phyloP scores from a whole-genome alignment of 768 basidiomycete species.

The Suillus alpinus region DNA sequence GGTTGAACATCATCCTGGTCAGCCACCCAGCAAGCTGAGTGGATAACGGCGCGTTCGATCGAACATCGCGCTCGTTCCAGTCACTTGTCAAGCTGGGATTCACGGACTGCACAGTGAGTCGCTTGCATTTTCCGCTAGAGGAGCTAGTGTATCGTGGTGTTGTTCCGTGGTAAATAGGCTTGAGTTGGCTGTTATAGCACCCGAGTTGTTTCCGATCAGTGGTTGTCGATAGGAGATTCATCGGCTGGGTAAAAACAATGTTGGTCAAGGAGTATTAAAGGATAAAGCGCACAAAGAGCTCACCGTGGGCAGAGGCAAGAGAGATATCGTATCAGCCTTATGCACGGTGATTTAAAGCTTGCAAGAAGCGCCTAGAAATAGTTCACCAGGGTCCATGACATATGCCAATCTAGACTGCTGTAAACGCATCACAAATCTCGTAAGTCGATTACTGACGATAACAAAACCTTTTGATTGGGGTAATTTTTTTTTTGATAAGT shows the following conservation, averaged over 20 bases:
- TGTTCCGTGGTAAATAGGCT: conserved; percentile 10
- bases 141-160: conserved; percentile 23
- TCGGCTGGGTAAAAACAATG: background rate
- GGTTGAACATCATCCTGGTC: too few relatives aligned
- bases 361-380: background rate
- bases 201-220: background rate
- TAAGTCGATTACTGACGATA: background rate
- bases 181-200: conserved; percentile 20
- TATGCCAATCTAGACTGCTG: background rate
- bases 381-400: background rate
- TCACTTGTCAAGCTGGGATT: background rate
- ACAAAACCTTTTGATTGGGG: background rate
- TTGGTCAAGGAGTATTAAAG: background rate
- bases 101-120: conserved; percentile 21
- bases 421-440: background rate
- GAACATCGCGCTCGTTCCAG: conserved; percentile 1
- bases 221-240: background rate
- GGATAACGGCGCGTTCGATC: background rate
- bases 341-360: background rate
- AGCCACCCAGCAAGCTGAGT: conserved; percentile 20
- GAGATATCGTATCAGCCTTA: background rate
- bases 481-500: background rate
- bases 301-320: background rate
- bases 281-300: background rate
- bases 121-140: conserved; percentile 22